Evolutionary conservation across 306 rosid genomes (phyloP), one percentile per base, ranked within the genome.

Genomic region (Cicer arietinum): DNA sequence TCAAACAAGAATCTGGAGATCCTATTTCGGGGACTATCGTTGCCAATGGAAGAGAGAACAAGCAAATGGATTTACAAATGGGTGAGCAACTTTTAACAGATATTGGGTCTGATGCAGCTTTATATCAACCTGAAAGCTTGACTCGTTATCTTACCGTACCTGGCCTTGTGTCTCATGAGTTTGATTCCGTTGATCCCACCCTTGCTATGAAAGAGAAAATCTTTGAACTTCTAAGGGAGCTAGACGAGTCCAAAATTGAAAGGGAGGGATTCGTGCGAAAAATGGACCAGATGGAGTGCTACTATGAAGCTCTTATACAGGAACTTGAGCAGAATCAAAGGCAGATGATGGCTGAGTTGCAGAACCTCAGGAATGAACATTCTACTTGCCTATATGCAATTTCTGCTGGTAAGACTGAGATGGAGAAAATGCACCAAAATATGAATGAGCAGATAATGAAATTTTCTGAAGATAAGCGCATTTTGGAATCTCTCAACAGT

Each of bases 221-320:
- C 54, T 80, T 90, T 84, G 96, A 90, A 87, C 96, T 92, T 82
- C 76, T 89, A 75, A 89, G 89, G 79, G 96, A 92, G 86, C 73
- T 92, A 69, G 93, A 92, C 40, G 96, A 88, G 67, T 86, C 92
- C 75, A 95, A 92, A 90, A 89, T 85, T 3, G 97, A 95, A 78
- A 86, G 87, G 59, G 97, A 83, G 77, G 77, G 88, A 87, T 97
- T 95, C 73, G 88, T 84, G 22, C 86, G 83, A 61, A 95, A 95
- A 90, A 93, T 91, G 91, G 99, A 89, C 78, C 98, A 92, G 92
- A 95, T 95, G 99, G 99, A 95, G 85, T 92, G 98, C 89, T 95
- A 95, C 81, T 95, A 95, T 58, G 99, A 95, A 89, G 97, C 98
- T 85, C 96, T 95, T 58, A 86, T 95, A 77, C 97, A 90, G 79